phyloP scores from a whole-genome alignment of 805 yeast species.

The Yueomyces sp. region DNA sequence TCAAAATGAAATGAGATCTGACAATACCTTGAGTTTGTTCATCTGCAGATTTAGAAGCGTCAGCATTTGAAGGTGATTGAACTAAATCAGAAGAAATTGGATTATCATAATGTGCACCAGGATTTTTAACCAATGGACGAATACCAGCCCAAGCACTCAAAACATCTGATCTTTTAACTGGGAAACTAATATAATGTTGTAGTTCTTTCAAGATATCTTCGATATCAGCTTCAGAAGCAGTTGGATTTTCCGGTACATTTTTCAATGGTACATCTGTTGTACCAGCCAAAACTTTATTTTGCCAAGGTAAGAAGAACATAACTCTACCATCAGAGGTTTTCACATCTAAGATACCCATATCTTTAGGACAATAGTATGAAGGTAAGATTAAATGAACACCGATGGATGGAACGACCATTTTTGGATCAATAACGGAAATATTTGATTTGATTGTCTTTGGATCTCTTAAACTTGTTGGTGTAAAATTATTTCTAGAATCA shows the following conservation, averaged over 20 bases:
- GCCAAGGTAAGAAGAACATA: constrained; percentile 96
- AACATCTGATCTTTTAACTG: constrained; percentile 81
- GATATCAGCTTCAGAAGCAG: constrained; percentile 79
- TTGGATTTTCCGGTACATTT: constrained; percentile 58
- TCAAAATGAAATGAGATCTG: constrained; percentile 72
- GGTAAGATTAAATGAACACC: constrained; percentile 92
- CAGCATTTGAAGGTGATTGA: background rate
- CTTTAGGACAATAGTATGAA: constrained; percentile 78
- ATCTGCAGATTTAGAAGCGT: constrained; percentile 6
- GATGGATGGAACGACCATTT: constrained; percentile 86
- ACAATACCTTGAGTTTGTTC: constrained; percentile 73
- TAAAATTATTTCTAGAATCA: background rate
- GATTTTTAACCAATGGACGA: constrained; percentile 86
- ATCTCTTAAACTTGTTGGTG: constrained; percentile 9
- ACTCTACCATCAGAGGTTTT: constrained; percentile 91
- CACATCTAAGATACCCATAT: constrained; percentile 83
- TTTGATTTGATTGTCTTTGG: constrained; percentile 6
- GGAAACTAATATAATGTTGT: constrained; percentile 80
- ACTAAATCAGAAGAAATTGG: constrained; percentile 13
- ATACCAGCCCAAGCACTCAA: constrained; percentile 95
- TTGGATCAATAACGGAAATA: constrained; percentile 31
- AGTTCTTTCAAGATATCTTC: constrained; percentile 76
- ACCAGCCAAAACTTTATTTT: constrained; percentile 91
- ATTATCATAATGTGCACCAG: constrained; percentile 33
- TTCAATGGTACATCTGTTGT: constrained; percentile 86